A percentile compares a stretch with the other conserved stretches of the same genome.
phyloP scores from a whole-genome alignment of 129 eudicot species.

The Oenanthe sinensis region DNA sequence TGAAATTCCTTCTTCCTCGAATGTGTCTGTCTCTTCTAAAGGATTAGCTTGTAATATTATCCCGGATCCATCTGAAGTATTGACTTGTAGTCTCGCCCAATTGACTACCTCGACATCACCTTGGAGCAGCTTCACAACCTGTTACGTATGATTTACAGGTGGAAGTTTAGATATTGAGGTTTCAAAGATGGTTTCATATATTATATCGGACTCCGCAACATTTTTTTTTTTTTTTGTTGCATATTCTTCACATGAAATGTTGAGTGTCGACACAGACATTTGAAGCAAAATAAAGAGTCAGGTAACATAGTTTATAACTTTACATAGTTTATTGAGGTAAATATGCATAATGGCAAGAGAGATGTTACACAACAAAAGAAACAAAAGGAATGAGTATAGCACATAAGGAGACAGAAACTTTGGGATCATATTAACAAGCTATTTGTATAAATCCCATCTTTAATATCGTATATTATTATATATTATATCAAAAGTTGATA shows the following conservation, averaged over 20 bases:
- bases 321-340: no score
- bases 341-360: not conserved
- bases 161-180: not conserved
- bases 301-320: no score
- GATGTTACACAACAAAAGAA: constrained; percentile 1
- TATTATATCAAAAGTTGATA: not conserved
- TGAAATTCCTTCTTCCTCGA: constrained; percentile 51
- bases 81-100: constrained; percentile 81
- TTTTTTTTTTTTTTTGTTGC: no score
- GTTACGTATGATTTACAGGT: not conserved
- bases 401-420: not conserved
- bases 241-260: no score
- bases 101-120: constrained; percentile 58
- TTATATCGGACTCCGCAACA: not conserved
- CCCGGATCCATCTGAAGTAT: constrained; percentile 36
- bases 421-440: not conserved
- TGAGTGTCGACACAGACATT: no score
- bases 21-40: constrained; percentile 38
- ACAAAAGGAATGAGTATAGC: not conserved
- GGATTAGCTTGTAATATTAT: constrained; percentile 28
- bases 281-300: no score
- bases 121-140: constrained; percentile 74
- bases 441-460: not conserved
- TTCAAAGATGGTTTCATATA: not conserved
- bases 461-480: not conserved